Percentiles rank a stretch among this genome's conserved stretches.
Conservation (phyloP, 2,329 filamentous ascomycete genomes). For the Fonsecaea nubica region DNA sequence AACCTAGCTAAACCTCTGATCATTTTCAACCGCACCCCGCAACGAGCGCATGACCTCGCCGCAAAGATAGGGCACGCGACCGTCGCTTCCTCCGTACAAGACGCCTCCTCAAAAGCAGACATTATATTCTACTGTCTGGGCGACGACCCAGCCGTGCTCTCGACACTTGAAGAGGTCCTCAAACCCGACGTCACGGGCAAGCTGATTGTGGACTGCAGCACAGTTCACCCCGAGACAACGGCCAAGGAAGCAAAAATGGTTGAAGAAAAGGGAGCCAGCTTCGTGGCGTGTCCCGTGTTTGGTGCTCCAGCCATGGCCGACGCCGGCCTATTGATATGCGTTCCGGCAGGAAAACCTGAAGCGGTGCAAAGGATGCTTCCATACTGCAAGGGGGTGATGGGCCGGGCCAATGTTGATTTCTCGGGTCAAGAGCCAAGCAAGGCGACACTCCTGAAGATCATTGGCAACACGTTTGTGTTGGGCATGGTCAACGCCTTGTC, state of each 20-base stretch:
- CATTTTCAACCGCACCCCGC: slow-evolving; percentile 67
- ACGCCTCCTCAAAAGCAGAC: slow-evolving; percentile 71
- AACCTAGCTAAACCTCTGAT: slow-evolving; percentile 73
- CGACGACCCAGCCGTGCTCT: slow-evolving; percentile 75
- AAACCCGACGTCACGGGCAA: slow-evolving; percentile 68
- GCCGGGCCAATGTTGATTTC: slow-evolving; percentile 73
- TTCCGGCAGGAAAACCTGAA: slow-evolving; percentile 69
- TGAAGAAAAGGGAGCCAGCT: slow-evolving; percentile 68
- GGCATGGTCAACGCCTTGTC: slow-evolving; percentile 81
- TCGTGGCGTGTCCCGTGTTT: slow-evolving; percentile 72
- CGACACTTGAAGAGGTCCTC: slow-evolving; percentile 65
- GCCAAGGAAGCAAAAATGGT: slow-evolving; percentile 67
- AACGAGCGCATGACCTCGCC: slow-evolving; percentile 58
- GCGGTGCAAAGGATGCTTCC: slow-evolving; percentile 70
- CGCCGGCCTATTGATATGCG: slow-evolving; percentile 72
- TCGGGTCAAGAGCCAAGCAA: slow-evolving; percentile 70
- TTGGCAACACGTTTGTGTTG: slow-evolving; percentile 86
- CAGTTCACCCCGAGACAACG: slow-evolving; percentile 82
- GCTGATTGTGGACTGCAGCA: slow-evolving; percentile 85
- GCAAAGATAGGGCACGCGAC: slow-evolving; percentile 60
- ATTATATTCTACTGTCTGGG: slow-evolving; percentile 82
- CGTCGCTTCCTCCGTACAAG: slow-evolving; percentile 68
- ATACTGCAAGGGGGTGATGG: slow-evolving; percentile 75
- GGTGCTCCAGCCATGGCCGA: slow-evolving; percentile 60
- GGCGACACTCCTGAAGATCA: slow-evolving; percentile 75